These are phyloP conservation scores for Collybiopsis confluens DNA, from an alignment of 768 basidiomycete species.

Conservation along the genomic window DNA sequence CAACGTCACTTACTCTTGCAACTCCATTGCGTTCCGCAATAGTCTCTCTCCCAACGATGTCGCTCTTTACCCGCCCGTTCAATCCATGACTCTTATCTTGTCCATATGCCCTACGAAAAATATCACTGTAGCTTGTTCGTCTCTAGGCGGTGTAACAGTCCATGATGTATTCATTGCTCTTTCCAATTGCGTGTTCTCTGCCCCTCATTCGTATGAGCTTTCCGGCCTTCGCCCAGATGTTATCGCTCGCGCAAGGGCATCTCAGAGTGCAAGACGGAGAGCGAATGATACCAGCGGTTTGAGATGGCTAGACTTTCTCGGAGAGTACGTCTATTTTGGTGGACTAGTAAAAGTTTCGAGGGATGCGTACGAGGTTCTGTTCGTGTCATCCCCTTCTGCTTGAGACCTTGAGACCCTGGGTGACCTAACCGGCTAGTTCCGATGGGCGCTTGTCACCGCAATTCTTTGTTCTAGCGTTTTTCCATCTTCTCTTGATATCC, in stretches of 20 bases:
- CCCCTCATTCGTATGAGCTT: background rate
- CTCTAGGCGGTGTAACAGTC: background rate
- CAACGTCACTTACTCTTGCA: background rate
- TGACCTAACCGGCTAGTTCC: too few species aligned
- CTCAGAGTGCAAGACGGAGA: background rate
- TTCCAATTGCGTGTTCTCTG: background rate
- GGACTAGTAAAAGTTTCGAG: background rate
- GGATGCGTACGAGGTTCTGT: background rate
- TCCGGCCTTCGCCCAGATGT: background rate
- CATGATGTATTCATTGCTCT: slow-evolving; percentile 1
- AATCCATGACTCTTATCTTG: background rate
- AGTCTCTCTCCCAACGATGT: slow-evolving; percentile 2
- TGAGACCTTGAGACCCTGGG: background rate
- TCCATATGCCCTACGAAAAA: background rate
- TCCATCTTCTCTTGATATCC: too few species aligned
- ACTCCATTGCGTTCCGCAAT: background rate
- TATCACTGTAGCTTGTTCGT: background rate
- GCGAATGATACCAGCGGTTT: background rate
- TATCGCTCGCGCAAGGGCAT: background rate
- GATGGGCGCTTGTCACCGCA: too few species aligned
- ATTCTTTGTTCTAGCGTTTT: too few species aligned
- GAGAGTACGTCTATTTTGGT: slow-evolving; percentile 2
- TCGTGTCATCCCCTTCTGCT: background rate
- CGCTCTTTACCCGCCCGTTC: background rate
- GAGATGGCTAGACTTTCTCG: background rate